Evolutionary conservation across 148 eudicot genomes (phyloP).

Genomic region (Silene latifolia): DNA sequence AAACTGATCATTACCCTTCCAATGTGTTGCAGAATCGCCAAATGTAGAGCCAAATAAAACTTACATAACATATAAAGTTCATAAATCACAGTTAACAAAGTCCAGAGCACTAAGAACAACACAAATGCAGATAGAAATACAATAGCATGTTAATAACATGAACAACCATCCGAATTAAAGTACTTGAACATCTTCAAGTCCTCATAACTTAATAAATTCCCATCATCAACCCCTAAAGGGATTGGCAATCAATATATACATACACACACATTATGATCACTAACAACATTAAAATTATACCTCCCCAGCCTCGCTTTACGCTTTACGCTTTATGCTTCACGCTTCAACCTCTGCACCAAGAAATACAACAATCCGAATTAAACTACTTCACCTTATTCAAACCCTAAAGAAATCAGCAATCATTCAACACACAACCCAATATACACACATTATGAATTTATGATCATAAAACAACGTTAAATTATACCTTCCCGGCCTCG

Average conservation of each 20-base stretch:
- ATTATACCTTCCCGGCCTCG: constrained; percentile 10
- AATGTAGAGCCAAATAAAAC: not conserved
- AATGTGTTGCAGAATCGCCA: not conserved
- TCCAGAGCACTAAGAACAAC: not conserved
- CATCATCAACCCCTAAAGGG: too few relatives aligned
- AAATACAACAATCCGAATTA: not conserved
- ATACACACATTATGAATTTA: not conserved
- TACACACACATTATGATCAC: too few relatives aligned
- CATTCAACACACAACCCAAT: not conserved
- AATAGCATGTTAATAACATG: not conserved
- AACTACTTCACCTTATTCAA: not conserved
- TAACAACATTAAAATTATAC: too few relatives aligned
- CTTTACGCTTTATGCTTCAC: too few relatives aligned
- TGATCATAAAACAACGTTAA: too few relatives aligned
- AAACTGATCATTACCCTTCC: not conserved
- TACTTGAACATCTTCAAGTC: not conserved
- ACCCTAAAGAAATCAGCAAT: not conserved
- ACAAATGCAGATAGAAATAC: not conserved
- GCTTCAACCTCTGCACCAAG: too few relatives aligned
- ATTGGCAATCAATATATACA: too few relatives aligned
- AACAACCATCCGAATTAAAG: constrained; percentile 2
- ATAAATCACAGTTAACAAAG: not conserved
- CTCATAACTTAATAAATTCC: not conserved
- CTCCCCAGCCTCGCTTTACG: too few relatives aligned
- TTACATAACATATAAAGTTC: not conserved